Base-by-base conservation (phyloP, 1,284 basidiomycete genomes). In the Papiliotrema terrestris region DNA sequence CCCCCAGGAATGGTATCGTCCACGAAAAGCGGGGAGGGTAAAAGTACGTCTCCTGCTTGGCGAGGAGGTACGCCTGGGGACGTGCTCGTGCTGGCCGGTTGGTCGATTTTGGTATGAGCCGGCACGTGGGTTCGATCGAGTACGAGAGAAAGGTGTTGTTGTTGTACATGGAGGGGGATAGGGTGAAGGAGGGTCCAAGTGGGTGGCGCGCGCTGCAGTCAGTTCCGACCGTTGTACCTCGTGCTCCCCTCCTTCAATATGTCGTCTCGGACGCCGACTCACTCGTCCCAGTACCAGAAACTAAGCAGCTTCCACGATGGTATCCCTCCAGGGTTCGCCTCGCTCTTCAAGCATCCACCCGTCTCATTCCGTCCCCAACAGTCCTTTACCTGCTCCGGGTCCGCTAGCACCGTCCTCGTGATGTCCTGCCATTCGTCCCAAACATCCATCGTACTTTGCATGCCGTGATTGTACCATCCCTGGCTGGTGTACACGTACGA, bases 261-360 rank as follows among this genome's bases (percentile, higher is more conserved):
- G n/a, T n/a, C n/a, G n/a, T n/a, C n/a, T n/a, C n/a, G n/a, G n/a
- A n/a, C n/a, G n/a, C n/a, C n/a, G n/a, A 36, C 67, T 62, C 52
- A 69, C 62, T 61, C 62, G 56, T 71, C 65, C 76, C 76, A 78
- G 54, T 74, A 78, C 57, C 68, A 65, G 39, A 76, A 73, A 20
- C 60, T 63, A 51, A 78, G 55, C 50, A 78, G 49, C 50, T 72
- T 72, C 75, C 76, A 78, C 8, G 67, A 54, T 13, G 71, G 67
- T 26, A 77, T 72, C 2, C 76, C 72, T 22, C 63, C 61, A 22
- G 63, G 60, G 50, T 68, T 66, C 23, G 54, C 55, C 22, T 55
- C 43, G 15, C 56, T 66, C 54, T 68, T 66, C n/a, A 68, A n/a
- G 46, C 69, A 72, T 32, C 11, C n/a, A 62, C 46, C 37, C 58